phyloP scores from a whole-genome alignment of 768 basidiomycete genomes.

The Russula compacta region DNA sequence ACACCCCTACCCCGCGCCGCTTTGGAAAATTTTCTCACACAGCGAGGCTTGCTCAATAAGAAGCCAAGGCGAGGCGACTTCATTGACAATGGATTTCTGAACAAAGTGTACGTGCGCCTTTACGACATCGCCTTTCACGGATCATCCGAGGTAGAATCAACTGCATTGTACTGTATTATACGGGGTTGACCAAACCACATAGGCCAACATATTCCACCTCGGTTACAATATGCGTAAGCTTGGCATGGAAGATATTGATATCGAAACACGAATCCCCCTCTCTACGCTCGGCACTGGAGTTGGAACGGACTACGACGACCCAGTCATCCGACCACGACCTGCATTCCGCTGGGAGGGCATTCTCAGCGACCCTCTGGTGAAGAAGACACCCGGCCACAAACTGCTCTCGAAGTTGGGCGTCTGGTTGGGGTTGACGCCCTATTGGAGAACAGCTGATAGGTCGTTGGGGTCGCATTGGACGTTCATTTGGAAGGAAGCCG shows the following conservation, averaged over 20 bases:
- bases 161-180: neutral
- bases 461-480: constrained; percentile 56
- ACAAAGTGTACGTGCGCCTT: constrained; percentile 62
- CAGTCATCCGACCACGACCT: constrained; percentile 49
- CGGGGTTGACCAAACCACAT: constrained; percentile 5
- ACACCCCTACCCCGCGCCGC: constrained; percentile 54
- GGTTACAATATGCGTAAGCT: constrained; percentile 42
- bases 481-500: constrained; percentile 46
- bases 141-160: constrained; percentile 35
- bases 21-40: constrained; percentile 54
- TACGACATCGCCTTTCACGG: constrained; percentile 60
- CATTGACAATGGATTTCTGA: constrained; percentile 57
- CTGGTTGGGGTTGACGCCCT: constrained; percentile 61
- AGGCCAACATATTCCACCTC: constrained; percentile 59
- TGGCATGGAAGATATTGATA: constrained; percentile 57
- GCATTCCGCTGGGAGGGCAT: constrained; percentile 66
- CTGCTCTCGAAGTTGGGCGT: constrained; percentile 44
- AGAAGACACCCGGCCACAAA: constrained; percentile 13
- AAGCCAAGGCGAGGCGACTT: constrained; percentile 37
- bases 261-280: constrained; percentile 38
- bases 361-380: constrained; percentile 42
- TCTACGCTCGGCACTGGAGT: constrained; percentile 57
- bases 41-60: constrained; percentile 48
- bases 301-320: constrained; percentile 65
- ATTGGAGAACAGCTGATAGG: constrained; percentile 44